Evolutionary conservation across 345 rosid species (phyloP).

Genomic region (Reutealis trisperma): DNA sequence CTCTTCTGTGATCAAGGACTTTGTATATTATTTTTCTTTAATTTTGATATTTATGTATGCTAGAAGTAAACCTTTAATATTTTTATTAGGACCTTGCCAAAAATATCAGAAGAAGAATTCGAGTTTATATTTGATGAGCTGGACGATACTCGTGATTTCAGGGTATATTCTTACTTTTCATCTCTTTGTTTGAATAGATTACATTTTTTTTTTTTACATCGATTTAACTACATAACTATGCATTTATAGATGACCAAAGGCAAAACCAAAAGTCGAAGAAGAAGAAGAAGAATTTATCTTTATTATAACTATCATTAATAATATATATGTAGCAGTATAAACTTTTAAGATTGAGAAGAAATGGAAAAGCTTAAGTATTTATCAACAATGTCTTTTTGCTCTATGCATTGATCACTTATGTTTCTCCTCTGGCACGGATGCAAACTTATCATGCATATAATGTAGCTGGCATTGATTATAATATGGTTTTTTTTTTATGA

Average conservation of each 20-base stretch:
- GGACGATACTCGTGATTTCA: conserved; percentile 90
- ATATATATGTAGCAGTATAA: neutral
- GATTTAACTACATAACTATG: neutral
- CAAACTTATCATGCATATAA: too few relatives aligned
- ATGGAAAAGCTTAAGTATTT: neutral
- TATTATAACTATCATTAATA: neutral
- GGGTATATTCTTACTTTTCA: conserved; percentile 48
- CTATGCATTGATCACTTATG: too few relatives aligned
- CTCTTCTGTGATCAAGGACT: neutral
- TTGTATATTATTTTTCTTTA: neutral
- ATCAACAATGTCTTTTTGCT: neutral
- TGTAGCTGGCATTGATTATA: too few relatives aligned
- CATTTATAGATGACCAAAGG: neutral
- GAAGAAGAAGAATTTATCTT: neutral
- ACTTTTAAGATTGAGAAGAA: neutral
- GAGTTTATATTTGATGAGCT: conserved; percentile 83
- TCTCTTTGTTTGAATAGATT: neutral
- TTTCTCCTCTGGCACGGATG: too few relatives aligned
- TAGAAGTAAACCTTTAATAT: neutral
- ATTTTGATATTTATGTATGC: neutral
- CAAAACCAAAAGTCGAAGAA: neutral
- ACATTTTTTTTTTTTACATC: neutral
- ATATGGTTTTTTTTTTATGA: too few relatives aligned
- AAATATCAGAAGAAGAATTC: conserved; percentile 80
- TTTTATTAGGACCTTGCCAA: conserved; percentile 74